phyloP scores from a whole-genome alignment of 208 protist species.

The Tritrichomonas musculus region DNA sequence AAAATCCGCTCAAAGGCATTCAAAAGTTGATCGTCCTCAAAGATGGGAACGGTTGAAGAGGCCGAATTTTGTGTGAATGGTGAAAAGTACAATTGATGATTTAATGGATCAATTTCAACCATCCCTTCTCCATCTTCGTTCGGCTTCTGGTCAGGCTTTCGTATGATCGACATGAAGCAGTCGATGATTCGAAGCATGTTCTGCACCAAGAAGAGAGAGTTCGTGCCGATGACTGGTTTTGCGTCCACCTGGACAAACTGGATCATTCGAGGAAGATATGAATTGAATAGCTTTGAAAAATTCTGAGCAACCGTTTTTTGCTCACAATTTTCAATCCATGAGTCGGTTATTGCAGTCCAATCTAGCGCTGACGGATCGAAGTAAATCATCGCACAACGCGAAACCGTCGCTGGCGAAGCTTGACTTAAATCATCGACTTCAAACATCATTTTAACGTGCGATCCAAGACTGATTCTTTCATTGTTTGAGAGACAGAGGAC shows the following conservation, averaged over 20 bases:
- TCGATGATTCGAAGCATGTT: background rate
- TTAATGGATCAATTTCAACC: background rate
- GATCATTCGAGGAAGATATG: background rate
- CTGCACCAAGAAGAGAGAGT: background rate
- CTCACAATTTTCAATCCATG: conserved; percentile 64
- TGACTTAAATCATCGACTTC: conserved; percentile 90
- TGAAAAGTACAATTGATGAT: background rate
- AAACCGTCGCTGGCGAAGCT: conserved; percentile 95
- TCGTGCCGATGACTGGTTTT: background rate
- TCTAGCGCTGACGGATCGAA: conserved; percentile 63
- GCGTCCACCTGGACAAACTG: background rate
- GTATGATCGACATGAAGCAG: background rate
- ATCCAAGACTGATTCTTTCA: conserved; percentile 81
- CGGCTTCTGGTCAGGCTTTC: background rate
- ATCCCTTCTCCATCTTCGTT: background rate
- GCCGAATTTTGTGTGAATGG: background rate
- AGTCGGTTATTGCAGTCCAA: conserved; percentile 78
- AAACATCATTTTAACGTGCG: conserved; percentile 84
- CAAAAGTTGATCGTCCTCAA: conserved; percentile 62
- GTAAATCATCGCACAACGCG: conserved; percentile 94
- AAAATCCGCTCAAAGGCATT: conserved; percentile 37
- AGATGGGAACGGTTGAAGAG: background rate
- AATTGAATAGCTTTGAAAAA: background rate
- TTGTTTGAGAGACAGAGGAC: conserved; percentile 85
- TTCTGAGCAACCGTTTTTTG: background rate